These are phyloP conservation scores for Phaffia tasmanica DNA, from an alignment of 768 basidiomycete genomes.

Conservation along the genomic window DNA sequence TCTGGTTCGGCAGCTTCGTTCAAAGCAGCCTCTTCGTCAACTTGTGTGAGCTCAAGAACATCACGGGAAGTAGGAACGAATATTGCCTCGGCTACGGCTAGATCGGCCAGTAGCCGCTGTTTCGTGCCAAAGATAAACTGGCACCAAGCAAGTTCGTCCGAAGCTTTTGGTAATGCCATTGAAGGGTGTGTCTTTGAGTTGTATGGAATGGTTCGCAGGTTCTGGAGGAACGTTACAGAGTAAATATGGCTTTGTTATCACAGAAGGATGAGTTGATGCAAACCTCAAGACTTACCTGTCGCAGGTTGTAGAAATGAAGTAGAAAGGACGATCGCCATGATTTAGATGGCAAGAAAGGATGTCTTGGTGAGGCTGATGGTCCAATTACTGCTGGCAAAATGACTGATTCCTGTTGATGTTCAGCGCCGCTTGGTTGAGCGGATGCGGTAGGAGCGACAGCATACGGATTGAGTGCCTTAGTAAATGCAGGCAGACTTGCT, in stretches of 20 bases:
- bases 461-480: slow-evolving; percentile 8
- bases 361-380: not conserved
- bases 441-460: not conserved
- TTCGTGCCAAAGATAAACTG: not conserved
- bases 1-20: not conserved
- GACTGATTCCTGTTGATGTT: not conserved
- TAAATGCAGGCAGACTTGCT: slow-evolving; percentile 2
- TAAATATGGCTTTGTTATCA: no score
- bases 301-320: slow-evolving; percentile 1
- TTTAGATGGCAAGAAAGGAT: not conserved
- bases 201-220: not conserved
- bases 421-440: not conserved
- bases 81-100: not conserved
- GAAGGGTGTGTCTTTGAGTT: not conserved
- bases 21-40: slow-evolving; percentile 5
- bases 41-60: not conserved
- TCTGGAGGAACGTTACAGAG: not conserved
- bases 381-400: not conserved
- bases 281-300: not conserved
- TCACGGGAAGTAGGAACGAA: not conserved
- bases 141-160: no score
- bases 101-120: not conserved
- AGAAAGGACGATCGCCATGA: slow-evolving; percentile 1
- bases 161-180: not conserved
- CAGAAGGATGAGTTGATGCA: not conserved